phyloP scores from a whole-genome alignment of 768 basidiomycete genomes.

The Phylloporus sp. region DNA sequence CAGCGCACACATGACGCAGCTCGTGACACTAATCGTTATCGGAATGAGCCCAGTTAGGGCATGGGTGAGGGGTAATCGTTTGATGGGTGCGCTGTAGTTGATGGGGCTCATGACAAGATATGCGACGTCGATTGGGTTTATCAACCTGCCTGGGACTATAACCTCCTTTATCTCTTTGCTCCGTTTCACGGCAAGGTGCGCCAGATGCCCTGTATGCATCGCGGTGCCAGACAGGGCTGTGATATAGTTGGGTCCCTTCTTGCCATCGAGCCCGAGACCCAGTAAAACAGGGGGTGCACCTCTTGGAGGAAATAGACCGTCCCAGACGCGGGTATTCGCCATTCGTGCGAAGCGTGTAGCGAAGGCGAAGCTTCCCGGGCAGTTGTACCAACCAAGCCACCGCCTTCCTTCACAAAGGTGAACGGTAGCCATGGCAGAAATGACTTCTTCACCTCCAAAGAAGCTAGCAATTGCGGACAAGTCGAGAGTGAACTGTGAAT shows the following conservation, averaged over 20 bases:
- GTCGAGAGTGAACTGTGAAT: conserved; percentile 20
- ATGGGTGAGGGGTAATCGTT: conserved; percentile 1
- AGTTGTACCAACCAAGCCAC: conserved; percentile 38
- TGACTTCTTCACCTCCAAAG: conserved; percentile 34
- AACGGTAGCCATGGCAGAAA: conserved; percentile 33
- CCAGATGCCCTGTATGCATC: conserved; percentile 21
- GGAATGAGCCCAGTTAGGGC: conserved; percentile 18
- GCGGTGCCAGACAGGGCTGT: conserved; percentile 24
- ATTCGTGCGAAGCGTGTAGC: conserved; percentile 31
- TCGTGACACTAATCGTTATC: conserved; percentile 16
- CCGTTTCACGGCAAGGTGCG: conserved; percentile 17
- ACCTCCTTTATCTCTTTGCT: conserved; percentile 7
- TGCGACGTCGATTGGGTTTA: conserved; percentile 15
- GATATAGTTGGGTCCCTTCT: conserved; percentile 26
- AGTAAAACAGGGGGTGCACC: conserved; percentile 17
- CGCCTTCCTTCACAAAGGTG: conserved; percentile 31
- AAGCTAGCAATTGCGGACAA: conserved; percentile 32
- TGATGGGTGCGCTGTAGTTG: conserved; percentile 3
- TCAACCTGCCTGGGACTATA: conserved; percentile 18
- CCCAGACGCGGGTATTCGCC: conserved; percentile 24
- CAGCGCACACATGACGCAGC: conserved; percentile 22
- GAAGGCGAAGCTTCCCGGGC: conserved; percentile 30
- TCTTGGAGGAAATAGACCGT: conserved; percentile 20
- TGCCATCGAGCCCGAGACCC: conserved; percentile 30
- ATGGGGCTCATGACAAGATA: conserved; percentile 12